Evolutionary conservation across 345 rosid species (phyloP).

Genomic region (Dipteronia sinensis): DNA sequence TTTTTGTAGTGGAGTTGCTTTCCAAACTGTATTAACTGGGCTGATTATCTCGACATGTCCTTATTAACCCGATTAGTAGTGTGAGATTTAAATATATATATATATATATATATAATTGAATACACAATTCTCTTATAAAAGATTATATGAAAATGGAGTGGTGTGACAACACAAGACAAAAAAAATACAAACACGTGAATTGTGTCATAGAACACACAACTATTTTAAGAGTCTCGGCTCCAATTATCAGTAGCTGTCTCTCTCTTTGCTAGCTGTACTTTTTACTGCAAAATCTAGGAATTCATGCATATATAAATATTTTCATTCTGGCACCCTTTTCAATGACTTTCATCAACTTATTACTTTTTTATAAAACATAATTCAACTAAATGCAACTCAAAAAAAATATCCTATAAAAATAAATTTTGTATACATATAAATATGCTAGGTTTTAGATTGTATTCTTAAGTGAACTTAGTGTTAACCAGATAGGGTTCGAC

Average conservation of each 20-base stretch:
- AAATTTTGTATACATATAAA: no score
- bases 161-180: conserved; percentile 14
- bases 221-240: background rate
- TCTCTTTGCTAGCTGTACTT: conserved; percentile 9
- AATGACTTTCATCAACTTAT: background rate
- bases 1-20: no score
- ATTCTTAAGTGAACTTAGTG: no score
- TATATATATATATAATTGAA: no score
- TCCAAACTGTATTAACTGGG: no score
- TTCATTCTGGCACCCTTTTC: conserved; percentile 27
- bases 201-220: background rate
- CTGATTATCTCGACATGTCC: no score
- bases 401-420: no score
- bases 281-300: conserved; percentile 34
- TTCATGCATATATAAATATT: background rate
- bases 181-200: conserved; percentile 22
- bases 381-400: no score
- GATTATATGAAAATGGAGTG: background rate
- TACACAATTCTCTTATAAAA: background rate
- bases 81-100: no score
- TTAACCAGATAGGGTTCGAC: no score
- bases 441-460: no score
- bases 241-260: background rate
- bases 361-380: background rate
- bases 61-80: no score